Conservation (phyloP, 225 moss, liverwort and hornwort genomes). For the Thuidium tamariscinum region DNA sequence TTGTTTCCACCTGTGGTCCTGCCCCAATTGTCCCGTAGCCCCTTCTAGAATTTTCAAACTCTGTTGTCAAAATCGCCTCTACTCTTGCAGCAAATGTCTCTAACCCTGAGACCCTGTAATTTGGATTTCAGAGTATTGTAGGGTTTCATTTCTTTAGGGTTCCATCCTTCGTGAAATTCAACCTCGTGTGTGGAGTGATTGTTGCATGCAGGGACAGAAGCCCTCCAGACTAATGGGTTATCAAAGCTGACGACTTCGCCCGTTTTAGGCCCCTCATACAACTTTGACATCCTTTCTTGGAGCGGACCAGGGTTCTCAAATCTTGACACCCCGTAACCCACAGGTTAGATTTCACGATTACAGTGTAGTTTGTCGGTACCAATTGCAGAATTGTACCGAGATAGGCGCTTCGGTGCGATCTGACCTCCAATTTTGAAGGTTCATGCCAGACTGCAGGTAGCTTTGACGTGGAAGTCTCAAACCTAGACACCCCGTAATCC, state of each 20-base stretch:
- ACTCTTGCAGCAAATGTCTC: neutral
- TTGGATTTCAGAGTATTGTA: neutral
- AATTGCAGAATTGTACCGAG: neutral
- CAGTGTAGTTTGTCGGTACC: neutral
- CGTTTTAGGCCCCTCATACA: neutral
- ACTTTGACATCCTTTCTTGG: neutral
- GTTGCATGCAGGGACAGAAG: neutral
- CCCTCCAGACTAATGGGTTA: neutral
- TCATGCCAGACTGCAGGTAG: neutral
- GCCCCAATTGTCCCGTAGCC: neutral
- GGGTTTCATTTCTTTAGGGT: neutral
- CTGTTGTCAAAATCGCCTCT: neutral
- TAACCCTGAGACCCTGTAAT: neutral
- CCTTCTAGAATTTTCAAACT: neutral
- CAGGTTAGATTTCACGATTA: neutral
- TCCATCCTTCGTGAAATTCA: neutral
- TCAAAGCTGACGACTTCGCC: neutral
- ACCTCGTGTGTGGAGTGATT: neutral
- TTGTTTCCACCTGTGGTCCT: neutral
- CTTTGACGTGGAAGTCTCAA: neutral
- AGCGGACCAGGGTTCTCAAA: neutral
- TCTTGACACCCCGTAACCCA: neutral
- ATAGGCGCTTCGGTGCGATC: neutral
- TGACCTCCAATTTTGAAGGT: neutral
- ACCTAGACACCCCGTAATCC: neutral